Percentiles rank a stretch among this genome's conserved stretches.
phyloP scores from a whole-genome alignment of 495 filamentous ascomycete genomes.

The Aspergillus ellipticus region DNA sequence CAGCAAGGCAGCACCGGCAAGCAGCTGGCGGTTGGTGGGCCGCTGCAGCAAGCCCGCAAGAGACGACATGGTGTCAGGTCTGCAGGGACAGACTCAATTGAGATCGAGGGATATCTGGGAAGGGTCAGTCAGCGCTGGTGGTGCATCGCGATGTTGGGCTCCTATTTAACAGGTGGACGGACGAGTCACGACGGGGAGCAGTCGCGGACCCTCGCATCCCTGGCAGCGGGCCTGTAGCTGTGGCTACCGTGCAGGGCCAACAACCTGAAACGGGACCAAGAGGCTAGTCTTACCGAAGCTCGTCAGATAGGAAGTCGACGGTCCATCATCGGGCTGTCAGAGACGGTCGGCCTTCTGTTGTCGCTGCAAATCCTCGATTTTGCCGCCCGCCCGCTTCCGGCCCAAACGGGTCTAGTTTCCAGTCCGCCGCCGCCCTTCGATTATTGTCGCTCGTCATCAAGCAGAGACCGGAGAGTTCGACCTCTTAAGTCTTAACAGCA shows the following conservation, averaged over 20 bases:
- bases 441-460: too few species aligned
- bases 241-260: too few species aligned
- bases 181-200: not conserved
- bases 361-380: conserved; percentile 8
- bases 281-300: conserved; percentile 17
- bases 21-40: conserved; percentile 27
- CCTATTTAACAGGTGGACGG: not conserved
- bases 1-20: conserved; percentile 48
- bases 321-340: not conserved
- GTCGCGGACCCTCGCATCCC: not conserved
- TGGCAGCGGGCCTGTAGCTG: too few species aligned
- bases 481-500: not conserved
- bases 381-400: conserved; percentile 30
- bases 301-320: conserved; percentile 14
- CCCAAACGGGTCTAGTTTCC: conserved; percentile 2
- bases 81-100: not conserved
- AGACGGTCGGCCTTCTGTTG: not conserved
- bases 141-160: not conserved
- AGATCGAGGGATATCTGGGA: not conserved
- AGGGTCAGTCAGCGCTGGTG: not conserved
- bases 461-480: too few species aligned
- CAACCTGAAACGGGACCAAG: conserved; percentile 11
- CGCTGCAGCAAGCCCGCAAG: conserved; percentile 25
- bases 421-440: conserved; percentile 1
- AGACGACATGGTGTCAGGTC: conserved; percentile 21